Conservation (phyloP, 106 monocot genomes). For the Acorus gramineus region DNA sequence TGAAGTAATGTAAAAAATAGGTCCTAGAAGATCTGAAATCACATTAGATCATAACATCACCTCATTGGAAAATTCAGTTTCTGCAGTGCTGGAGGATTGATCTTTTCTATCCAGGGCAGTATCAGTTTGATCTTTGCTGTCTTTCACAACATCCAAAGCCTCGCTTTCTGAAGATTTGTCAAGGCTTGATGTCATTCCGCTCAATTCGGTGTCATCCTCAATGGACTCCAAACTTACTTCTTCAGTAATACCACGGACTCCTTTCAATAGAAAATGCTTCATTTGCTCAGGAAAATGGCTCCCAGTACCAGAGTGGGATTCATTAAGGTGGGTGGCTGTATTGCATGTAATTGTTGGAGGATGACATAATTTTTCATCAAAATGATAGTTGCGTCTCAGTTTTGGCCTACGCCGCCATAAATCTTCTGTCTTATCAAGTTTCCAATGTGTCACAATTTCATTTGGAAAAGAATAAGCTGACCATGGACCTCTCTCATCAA, state of each 20-base stretch:
- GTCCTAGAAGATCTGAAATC: neutral
- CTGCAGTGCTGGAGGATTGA: slow-evolving; percentile 18
- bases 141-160: slow-evolving; percentile 14
- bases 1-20: neutral
- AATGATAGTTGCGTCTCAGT: slow-evolving; percentile 85
- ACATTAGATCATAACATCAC: neutral
- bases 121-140: slow-evolving; percentile 19
- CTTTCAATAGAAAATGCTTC: slow-evolving; percentile 85
- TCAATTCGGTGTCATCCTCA: slow-evolving; percentile 31
- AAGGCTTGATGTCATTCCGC: slow-evolving; percentile 5
- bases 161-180: slow-evolving; percentile 25
- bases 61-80: slow-evolving; percentile 23
- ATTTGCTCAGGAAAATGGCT: slow-evolving; percentile 60
- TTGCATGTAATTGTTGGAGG: slow-evolving; percentile 39
- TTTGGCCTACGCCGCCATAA: slow-evolving; percentile 73
- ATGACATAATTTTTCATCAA: slow-evolving; percentile 72
- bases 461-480: slow-evolving; percentile 85
- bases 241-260: slow-evolving; percentile 59
- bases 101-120: slow-evolving; percentile 39
- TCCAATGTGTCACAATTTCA: slow-evolving; percentile 55
- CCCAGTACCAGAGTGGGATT: slow-evolving; percentile 8
- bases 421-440: slow-evolving; percentile 96
- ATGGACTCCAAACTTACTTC: slow-evolving; percentile 32
- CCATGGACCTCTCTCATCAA: slow-evolving; percentile 98
- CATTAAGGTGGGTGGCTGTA: slow-evolving; percentile 16